Evolutionary conservation across 805 yeast genomes (phyloP).

Genomic region (Nakazawaea molendinolei): DNA sequence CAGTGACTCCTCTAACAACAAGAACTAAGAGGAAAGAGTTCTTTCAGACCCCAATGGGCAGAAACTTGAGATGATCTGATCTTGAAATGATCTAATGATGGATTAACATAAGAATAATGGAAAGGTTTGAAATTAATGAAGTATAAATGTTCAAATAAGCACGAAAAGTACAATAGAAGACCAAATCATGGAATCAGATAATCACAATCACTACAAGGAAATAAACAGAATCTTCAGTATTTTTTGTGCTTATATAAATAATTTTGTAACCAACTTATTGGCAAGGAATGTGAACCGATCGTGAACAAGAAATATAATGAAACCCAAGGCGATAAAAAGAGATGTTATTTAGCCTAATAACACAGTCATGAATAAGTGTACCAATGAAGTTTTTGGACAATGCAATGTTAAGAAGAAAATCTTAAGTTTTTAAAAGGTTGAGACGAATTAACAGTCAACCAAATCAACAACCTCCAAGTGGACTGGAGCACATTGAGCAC

Average conservation of each 20-base stretch:
- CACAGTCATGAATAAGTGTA: constrained; percentile 12
- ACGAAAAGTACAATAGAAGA: too few species aligned
- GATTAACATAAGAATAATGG: too few species aligned
- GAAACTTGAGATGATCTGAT: constrained; percentile 10
- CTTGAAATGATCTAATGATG: too few species aligned
- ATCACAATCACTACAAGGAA: too few species aligned
- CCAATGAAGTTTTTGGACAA: not conserved
- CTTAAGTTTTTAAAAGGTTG: constrained; percentile 3
- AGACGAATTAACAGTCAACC: constrained; percentile 30
- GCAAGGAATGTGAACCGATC: constrained; percentile 25
- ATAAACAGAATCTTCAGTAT: too few species aligned
- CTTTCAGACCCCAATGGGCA: constrained; percentile 10
- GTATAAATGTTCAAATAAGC: too few species aligned
- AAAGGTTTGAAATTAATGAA: too few species aligned
- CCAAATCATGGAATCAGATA: too few species aligned
- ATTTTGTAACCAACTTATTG: too few species aligned
- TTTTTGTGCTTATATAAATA: too few species aligned
- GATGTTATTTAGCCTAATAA: constrained; percentile 7
- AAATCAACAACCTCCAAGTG: constrained; percentile 38
- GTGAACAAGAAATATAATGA: constrained; percentile 21
- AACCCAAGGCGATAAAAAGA: constrained; percentile 15
- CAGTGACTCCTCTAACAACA: constrained; percentile 7
- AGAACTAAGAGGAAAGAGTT: constrained; percentile 7
- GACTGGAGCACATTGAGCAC: constrained; percentile 39
- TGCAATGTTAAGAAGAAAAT: constrained; percentile 4